Percentiles rank a stretch among this genome's conserved stretches.
Evolutionary conservation across 2,329 filamentous ascomycete species (phyloP).

Genomic region (Thelonectria blattea): DNA sequence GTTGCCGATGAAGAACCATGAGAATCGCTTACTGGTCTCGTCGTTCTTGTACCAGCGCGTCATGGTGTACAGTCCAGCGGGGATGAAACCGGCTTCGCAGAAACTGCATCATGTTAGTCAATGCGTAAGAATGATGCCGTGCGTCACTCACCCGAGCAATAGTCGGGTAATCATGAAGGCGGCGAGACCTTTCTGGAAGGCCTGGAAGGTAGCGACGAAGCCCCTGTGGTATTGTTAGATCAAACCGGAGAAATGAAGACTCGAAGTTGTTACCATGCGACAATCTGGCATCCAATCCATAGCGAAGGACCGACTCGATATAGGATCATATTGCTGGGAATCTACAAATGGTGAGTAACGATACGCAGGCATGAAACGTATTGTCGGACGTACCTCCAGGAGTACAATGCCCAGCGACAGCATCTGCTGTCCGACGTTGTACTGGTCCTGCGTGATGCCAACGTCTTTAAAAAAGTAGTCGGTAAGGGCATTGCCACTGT

Average conservation of each 20-base stretch:
- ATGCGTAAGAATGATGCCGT: neutral
- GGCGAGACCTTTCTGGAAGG: conserved; percentile 42
- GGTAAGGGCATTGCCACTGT: conserved; percentile 50
- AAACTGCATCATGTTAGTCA: conserved; percentile 14
- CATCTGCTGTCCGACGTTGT: conserved; percentile 55
- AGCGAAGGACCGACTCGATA: conserved; percentile 52
- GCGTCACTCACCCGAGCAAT: conserved; percentile 34
- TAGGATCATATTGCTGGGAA: conserved; percentile 54
- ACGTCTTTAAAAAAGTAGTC: conserved; percentile 54
- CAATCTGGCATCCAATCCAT: conserved; percentile 48
- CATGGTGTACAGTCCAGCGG: conserved; percentile 53
- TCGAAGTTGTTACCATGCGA: conserved; percentile 39
- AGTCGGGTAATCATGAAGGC: conserved; percentile 47
- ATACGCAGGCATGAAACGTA: rapidly evolving
- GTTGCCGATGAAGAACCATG: conserved; percentile 53
- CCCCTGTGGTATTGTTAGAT: conserved; percentile 35
- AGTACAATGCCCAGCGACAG: conserved; percentile 55
- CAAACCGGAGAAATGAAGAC: neutral
- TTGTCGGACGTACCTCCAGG: conserved; percentile 36
- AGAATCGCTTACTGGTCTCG: conserved; percentile 53
- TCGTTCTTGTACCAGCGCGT: conserved; percentile 54
- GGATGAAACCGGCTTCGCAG: conserved; percentile 43
- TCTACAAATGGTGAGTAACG: conserved; percentile 12
- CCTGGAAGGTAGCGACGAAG: conserved; percentile 45
- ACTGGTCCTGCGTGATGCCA: conserved; percentile 53